These are phyloP conservation scores for Ogataea philodendri DNA, from an alignment of 805 yeast species.

Conservation along the genomic window DNA sequence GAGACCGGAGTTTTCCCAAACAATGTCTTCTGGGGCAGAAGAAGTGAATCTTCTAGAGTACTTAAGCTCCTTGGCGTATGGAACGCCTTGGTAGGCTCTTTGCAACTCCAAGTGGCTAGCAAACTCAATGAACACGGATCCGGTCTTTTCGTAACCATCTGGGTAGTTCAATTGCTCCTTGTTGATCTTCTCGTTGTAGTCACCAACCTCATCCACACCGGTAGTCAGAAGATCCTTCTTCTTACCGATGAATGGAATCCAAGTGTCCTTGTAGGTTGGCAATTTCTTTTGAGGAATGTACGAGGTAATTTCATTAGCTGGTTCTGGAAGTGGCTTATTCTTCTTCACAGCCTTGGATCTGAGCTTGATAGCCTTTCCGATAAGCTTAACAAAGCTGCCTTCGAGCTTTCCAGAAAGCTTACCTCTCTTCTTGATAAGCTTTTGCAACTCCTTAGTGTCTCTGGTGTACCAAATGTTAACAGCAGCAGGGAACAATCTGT, in stretches of 20 bases:
- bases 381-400: slow-evolving; percentile 57
- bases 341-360: slow-evolving; percentile 59
- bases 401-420: slow-evolving; percentile 63
- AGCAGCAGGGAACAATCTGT: slow-evolving; percentile 62
- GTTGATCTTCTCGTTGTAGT: slow-evolving; percentile 64
- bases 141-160: slow-evolving; percentile 48
- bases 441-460: slow-evolving; percentile 54
- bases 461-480: slow-evolving; percentile 61
- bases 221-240: slow-evolving; percentile 84
- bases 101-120: slow-evolving; percentile 84
- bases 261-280: slow-evolving; percentile 76
- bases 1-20: slow-evolving; percentile 76
- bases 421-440: slow-evolving; percentile 59
- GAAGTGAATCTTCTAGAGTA: slow-evolving; percentile 54
- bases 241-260: slow-evolving; percentile 66
- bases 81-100: slow-evolving; percentile 80
- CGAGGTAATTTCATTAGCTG: slow-evolving; percentile 53
- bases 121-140: slow-evolving; percentile 80
- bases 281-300: slow-evolving; percentile 73
- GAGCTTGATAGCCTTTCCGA: slow-evolving; percentile 57
- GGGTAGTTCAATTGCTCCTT: slow-evolving; percentile 52
- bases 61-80: slow-evolving; percentile 47
- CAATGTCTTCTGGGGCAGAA: slow-evolving; percentile 74
- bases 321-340: slow-evolving; percentile 51
- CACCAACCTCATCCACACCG: slow-evolving; percentile 63